Conservation (phyloP, 169 alveolate species). For the Plasmodium sp. region DNA sequence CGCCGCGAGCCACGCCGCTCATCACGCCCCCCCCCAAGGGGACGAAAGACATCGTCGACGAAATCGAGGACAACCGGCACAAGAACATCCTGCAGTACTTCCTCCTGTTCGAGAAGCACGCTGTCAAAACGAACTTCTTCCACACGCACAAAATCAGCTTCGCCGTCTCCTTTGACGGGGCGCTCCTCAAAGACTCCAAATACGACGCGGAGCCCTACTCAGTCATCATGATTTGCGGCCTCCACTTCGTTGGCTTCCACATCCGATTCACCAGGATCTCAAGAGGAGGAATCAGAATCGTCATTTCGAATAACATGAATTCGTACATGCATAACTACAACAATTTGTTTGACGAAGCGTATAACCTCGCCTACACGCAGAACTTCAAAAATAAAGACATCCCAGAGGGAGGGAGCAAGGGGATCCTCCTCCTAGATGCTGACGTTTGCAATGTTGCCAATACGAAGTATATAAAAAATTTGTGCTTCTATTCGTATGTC, state of each 20-base stretch:
- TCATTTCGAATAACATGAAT: conserved; percentile 82
- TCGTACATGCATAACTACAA: conserved; percentile 83
- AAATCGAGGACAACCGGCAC: conserved; percentile 81
- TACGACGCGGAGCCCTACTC: conserved; percentile 84
- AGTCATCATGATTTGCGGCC: conserved; percentile 85
- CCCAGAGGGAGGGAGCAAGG: conserved; percentile 90
- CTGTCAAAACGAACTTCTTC: conserved; percentile 84
- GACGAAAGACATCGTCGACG: conserved; percentile 71
- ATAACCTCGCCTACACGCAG: conserved; percentile 87
- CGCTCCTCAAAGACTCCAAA: conserved; percentile 76
- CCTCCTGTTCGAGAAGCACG: conserved; percentile 78
- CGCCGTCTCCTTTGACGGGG: conserved; percentile 81
- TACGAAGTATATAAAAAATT: conserved; percentile 52
- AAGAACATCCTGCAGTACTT: conserved; percentile 79
- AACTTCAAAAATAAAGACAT: conserved; percentile 88
- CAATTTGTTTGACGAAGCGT: conserved; percentile 87
- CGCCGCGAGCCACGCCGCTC: not conserved
- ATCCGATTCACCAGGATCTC: conserved; percentile 85
- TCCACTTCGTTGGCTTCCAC: conserved; percentile 88
- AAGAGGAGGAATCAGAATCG: conserved; percentile 89
- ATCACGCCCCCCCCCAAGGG: not conserved
- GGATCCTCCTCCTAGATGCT: conserved; percentile 84
- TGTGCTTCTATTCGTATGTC: conserved; percentile 55
- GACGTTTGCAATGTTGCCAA: conserved; percentile 27
- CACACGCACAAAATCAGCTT: conserved; percentile 78